Percentiles rank a stretch among this genome's conserved stretches.
Conservation (phyloP, 1,139 yeast genomes). For the Debaryomyces singareniensis region DNA sequence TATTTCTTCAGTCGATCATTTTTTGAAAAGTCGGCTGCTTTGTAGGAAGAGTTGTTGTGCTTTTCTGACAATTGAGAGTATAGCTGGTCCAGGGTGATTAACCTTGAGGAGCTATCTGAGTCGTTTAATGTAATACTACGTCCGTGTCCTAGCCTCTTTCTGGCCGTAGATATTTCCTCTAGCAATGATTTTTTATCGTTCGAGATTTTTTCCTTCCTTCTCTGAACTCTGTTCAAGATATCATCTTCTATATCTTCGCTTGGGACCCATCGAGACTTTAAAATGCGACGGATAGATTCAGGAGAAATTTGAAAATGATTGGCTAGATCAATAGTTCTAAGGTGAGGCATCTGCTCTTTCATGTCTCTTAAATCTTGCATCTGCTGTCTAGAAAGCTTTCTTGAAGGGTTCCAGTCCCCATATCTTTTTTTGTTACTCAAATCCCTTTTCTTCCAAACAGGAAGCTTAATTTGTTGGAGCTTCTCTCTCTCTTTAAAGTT, state of each 20-base stretch:
- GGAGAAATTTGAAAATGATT: conserved; percentile 67
- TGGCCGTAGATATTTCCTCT: too few species aligned
- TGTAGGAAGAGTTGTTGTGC: too few species aligned
- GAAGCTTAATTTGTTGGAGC: conserved; percentile 8
- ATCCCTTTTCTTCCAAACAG: conserved; percentile 64
- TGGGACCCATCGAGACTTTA: conserved; percentile 76
- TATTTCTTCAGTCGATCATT: too few species aligned
- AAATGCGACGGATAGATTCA: conserved; percentile 74
- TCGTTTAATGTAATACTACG: too few species aligned
- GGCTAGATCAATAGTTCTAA: conserved; percentile 57
- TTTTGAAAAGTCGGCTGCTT: too few species aligned
- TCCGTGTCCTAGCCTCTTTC: too few species aligned
- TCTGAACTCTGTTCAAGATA: not conserved
- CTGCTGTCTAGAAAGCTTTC: conserved; percentile 60
- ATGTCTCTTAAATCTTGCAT: conserved; percentile 61
- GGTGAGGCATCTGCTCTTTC: conserved; percentile 50
- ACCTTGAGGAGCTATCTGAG: too few species aligned
- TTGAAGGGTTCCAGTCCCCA: conserved; percentile 65
- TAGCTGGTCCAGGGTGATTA: too few species aligned
- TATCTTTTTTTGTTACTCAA: conserved; percentile 55
- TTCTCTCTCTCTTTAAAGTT: conserved; percentile 10
- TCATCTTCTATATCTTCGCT: conserved; percentile 40
- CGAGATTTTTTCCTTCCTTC: not conserved
- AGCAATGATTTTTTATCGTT: too few species aligned
- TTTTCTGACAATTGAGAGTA: too few species aligned